These are phyloP conservation scores for Linderniella brevidens DNA, from an alignment of 257 asterid species.

Conservation along the genomic window DNA sequence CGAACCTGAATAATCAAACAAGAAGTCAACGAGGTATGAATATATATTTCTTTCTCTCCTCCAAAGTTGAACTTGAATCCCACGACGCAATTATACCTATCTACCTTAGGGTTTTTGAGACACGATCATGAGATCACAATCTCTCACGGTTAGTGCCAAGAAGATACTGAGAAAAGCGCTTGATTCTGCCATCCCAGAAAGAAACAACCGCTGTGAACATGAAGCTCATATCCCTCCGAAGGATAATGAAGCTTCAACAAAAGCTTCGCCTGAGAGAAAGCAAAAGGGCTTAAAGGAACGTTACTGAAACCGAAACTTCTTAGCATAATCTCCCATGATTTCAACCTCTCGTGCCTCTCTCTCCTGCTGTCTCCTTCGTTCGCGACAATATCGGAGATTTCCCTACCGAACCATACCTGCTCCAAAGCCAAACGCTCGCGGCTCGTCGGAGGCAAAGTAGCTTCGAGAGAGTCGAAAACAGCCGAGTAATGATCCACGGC, in stretches of 20 bases:
- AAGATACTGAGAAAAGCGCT: constrained; percentile 81
- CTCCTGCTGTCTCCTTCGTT: constrained; percentile 42
- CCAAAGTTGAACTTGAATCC: no score
- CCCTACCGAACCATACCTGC: constrained; percentile 74
- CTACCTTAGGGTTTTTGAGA: no score
- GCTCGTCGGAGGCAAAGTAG: constrained; percentile 78
- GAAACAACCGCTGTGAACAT: constrained; percentile 36
- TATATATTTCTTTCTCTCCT: no score
- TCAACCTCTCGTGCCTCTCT: constrained; percentile 67
- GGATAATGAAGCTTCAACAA: constrained; percentile 84
- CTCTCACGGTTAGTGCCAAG: constrained; percentile 42
- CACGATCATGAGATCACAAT: no score
- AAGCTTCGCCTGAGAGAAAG: constrained; percentile 80
- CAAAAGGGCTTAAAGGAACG: constrained; percentile 57
- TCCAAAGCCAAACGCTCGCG: constrained; percentile 65
- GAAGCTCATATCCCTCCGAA: constrained; percentile 85
- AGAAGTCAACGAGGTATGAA: no score
- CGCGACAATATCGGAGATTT: constrained; percentile 59
- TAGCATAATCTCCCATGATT: constrained; percentile 67
- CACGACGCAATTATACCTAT: no score
- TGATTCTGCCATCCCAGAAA: constrained; percentile 97
- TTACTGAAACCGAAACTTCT: constrained; percentile 49
- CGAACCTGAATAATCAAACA: no score
- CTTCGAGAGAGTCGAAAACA: constrained; percentile 79
- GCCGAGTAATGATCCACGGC: constrained; percentile 81